A percentile compares a stretch with the other conserved stretches of the same genome.
phyloP scores from a whole-genome alignment of 441 rosid genomes.

The Biscutella laevigata region DNA sequence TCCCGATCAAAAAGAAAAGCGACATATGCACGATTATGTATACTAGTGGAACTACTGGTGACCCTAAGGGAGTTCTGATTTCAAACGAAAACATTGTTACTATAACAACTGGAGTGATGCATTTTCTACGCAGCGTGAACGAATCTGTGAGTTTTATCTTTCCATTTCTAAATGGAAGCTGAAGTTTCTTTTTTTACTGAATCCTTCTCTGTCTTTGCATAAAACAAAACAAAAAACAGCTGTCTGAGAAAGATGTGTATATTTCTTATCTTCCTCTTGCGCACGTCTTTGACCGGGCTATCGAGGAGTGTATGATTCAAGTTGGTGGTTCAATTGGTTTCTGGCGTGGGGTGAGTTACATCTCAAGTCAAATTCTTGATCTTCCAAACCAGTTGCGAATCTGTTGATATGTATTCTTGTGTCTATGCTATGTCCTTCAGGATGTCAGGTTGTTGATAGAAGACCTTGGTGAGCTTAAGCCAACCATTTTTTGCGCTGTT shows the following conservation, averaged over 20 bases:
- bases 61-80: conserved; percentile 94
- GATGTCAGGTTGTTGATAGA: conserved; percentile 84
- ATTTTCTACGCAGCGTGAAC: conserved; percentile 47
- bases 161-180: background rate
- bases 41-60: conserved; percentile 98
- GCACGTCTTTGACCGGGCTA: conserved; percentile 85
- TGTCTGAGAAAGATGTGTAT: conserved; percentile 62
- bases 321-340: conserved; percentile 83
- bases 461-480: conserved; percentile 86
- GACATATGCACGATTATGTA: conserved; percentile 91
- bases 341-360: conserved; percentile 52
- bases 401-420: background rate
- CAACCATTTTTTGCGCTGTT: conserved; percentile 84
- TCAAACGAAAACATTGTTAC: conserved; percentile 82
- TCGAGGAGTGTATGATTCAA: conserved; percentile 75
- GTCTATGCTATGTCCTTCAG: conserved; percentile 30
- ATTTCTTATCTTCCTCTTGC: conserved; percentile 97
- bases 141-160: conserved; percentile 44
- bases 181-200: background rate
- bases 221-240: conserved; percentile 39
- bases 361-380: background rate
- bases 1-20: conserved; percentile 53
- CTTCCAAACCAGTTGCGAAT: background rate
- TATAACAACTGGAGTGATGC: conserved; percentile 60
- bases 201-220: background rate